These are phyloP conservation scores for Heritiera fomes DNA, from an alignment of 345 rosid genomes.

Conservation along the genomic window DNA sequence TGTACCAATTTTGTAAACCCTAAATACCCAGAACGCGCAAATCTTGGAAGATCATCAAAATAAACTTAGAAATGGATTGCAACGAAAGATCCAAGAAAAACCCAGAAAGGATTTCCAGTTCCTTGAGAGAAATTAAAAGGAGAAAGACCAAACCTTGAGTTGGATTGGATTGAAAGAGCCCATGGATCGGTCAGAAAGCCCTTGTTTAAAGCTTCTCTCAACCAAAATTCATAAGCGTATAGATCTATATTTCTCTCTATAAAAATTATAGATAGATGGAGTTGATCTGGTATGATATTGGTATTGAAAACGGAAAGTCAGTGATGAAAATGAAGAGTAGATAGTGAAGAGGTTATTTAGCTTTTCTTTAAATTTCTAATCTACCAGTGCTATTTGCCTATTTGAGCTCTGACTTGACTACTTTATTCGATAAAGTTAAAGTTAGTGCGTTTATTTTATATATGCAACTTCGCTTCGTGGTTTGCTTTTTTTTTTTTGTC, in stretches of 20 bases:
- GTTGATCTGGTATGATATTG: neutral
- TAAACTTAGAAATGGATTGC: neutral
- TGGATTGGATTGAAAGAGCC: conserved; percentile 10
- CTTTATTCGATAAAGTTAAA: neutral
- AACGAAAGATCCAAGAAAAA: conserved; percentile 19
- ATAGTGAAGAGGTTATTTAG: neutral
- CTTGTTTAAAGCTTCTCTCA: neutral
- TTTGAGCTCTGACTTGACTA: too few relatives aligned
- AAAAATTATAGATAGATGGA: neutral
- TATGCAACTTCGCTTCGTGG: too few relatives aligned
- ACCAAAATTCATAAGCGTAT: neutral
- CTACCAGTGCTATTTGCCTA: too few relatives aligned
- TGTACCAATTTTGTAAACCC: conserved; percentile 8
- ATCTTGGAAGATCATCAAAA: neutral
- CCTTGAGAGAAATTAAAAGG: conserved; percentile 1
- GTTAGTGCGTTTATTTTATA: neutral
- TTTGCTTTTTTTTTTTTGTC: neutral
- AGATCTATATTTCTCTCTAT: neutral
- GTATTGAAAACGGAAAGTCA: neutral
- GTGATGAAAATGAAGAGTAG: neutral
- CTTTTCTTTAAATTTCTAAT: too few relatives aligned
- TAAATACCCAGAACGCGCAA: conserved; percentile 3
- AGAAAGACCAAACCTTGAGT: conserved; percentile 29
- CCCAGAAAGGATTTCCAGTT: conserved; percentile 23
- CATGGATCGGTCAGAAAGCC: conserved; percentile 15